phyloP scores from a whole-genome alignment of 352 stramenopile species.

The Globisporangium paddicum region DNA sequence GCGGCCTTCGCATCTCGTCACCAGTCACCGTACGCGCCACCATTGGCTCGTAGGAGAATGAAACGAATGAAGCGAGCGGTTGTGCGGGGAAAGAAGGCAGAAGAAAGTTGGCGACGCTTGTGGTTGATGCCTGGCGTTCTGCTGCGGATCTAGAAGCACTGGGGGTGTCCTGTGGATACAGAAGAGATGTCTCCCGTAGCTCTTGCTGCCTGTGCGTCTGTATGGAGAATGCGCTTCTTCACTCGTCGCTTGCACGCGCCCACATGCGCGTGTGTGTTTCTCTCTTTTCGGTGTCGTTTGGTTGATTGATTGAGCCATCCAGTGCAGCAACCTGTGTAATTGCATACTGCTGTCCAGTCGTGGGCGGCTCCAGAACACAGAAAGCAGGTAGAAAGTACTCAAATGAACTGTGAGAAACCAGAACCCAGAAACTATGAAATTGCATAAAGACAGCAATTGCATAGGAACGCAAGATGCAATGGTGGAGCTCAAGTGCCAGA shows the following conservation, averaged over 20 bases:
- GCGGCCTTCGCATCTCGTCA: background rate
- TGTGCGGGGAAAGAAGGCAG: background rate
- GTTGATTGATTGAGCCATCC: background rate
- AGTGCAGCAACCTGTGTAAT: background rate
- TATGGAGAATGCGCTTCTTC: background rate
- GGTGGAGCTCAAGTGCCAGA: background rate
- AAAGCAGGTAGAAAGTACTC: slow-evolving; percentile 1
- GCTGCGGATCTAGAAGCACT: background rate
- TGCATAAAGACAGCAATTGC: background rate
- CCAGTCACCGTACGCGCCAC: slow-evolving; percentile 7
- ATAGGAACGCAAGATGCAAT: background rate
- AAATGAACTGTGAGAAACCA: background rate
- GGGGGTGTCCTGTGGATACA: background rate
- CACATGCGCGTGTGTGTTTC: background rate
- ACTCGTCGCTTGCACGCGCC: background rate
- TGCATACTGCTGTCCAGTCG: background rate
- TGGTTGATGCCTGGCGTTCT: background rate
- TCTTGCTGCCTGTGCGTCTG: background rate
- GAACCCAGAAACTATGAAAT: background rate
- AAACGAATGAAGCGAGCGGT: background rate
- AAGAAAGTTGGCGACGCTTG: no score
- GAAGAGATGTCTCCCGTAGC: no score
- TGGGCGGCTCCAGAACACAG: background rate
- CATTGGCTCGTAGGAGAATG: slow-evolving; percentile 9
- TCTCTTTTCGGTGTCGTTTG: background rate